Conservation (phyloP, 2,329 filamentous ascomycete species). For the Paracorniculantispora psalliotae region DNA sequence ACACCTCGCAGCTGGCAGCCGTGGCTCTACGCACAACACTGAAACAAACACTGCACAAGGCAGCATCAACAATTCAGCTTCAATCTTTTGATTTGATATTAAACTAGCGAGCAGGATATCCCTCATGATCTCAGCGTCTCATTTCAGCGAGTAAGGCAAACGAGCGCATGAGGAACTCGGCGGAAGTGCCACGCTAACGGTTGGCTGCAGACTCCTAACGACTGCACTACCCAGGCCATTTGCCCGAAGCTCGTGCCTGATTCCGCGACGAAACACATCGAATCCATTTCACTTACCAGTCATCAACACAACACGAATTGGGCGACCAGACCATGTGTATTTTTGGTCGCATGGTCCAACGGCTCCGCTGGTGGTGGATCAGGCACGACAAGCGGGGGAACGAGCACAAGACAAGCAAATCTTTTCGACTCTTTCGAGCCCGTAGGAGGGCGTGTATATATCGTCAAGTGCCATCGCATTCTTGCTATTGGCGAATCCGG, state of each 20-base stretch:
- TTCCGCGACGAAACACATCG: not conserved
- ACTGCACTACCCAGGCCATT: not conserved
- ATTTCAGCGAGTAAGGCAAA: not conserved
- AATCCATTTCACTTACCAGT: constrained; percentile 2
- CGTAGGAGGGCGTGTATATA: not conserved
- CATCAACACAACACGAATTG: not conserved
- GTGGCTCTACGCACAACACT: no score
- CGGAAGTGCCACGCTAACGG: not conserved
- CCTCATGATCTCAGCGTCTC: no score
- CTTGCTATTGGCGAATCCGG: constrained; percentile 1
- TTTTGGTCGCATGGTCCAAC: not conserved
- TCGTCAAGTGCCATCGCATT: not conserved
- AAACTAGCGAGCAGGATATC: no score
- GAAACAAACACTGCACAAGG: no score
- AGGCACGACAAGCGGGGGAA: not conserved
- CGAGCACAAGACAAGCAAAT: not conserved
- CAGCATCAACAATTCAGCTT: no score
- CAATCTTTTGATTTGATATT: no score
- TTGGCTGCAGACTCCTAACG: not conserved
- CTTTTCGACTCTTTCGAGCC: not conserved
- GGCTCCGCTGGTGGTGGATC: not conserved
- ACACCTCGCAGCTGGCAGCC: no score
- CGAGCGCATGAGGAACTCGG: not conserved
- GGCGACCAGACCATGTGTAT: not conserved
- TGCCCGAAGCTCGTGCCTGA: not conserved